Percentiles rank a stretch among this genome's conserved stretches.
These are phyloP conservation scores for Barnettozyma botsteinii DNA, from an alignment of 805 yeast genomes.

Conservation along the genomic window DNA sequence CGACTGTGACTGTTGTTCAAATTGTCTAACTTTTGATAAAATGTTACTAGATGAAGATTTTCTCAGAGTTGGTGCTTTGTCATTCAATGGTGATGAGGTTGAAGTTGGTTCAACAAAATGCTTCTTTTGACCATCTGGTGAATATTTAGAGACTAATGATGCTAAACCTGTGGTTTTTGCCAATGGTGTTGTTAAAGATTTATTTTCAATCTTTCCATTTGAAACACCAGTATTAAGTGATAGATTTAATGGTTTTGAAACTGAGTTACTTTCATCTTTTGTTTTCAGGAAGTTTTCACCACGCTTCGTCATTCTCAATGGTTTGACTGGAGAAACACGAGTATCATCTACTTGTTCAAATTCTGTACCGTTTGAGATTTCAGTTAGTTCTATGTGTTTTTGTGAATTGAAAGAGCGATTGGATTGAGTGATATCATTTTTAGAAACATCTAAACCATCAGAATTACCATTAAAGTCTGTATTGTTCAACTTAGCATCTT, in stretches of 20 bases:
- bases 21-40: constrained; percentile 28
- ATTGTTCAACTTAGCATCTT: constrained; percentile 41
- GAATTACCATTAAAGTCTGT: not conserved
- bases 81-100: not conserved
- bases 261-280: no score
- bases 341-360: constrained; percentile 3
- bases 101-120: not conserved
- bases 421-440: not conserved
- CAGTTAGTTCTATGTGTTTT: constrained; percentile 1
- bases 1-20: constrained; percentile 22
- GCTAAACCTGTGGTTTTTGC: constrained; percentile 13
- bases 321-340: constrained; percentile 50
- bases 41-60: constrained; percentile 26
- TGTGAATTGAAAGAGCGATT: constrained; percentile 9
- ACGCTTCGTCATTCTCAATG: constrained; percentile 61
- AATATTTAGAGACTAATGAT: constrained; percentile 13
- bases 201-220: constrained; percentile 5
- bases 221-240: constrained; percentile 17
- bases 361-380: not conserved
- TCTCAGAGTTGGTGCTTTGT: constrained; percentile 14
- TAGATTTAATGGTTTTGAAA: constrained; percentile 19
- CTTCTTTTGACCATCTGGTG: constrained; percentile 12
- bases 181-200: constrained; percentile 7
- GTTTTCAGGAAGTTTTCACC: constrained; percentile 25
- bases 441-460: not conserved